Evolutionary conservation across 257 asterid genomes (phyloP), one percentile per base, ranked within the genome.

Genomic region (Ophiorrhiza pumila): DNA sequence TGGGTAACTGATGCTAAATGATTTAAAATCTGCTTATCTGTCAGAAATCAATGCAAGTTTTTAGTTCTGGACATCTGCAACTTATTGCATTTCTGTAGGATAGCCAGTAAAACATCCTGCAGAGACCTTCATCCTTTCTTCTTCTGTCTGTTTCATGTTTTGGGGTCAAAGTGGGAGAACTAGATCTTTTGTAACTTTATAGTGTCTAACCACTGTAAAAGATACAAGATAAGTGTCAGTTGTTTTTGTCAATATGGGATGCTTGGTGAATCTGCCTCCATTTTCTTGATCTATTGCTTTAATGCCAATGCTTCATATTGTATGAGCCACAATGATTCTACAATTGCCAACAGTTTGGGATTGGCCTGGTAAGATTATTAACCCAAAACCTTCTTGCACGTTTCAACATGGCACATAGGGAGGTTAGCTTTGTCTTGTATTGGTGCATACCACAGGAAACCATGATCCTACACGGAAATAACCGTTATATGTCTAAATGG

Each of bases 301-400:
- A 68, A 4, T 20, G 12, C 60, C 46, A 31, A 45, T 66, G 23
- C 41, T 10, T 20, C 0, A 2, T 62, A 15, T 61, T n/a, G n/a
- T n/a, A n/a, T n/a, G n/a, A n/a, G n/a, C n/a, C 25, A 39, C 37
- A 27, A 27, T 12, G 37, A n/a, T 55, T 65, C 29, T 4, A 8
- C 2, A 25, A 42, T 22, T 31, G 37, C 42, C 57, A 63, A 23
- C 34, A 39, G 56, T 50, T 61, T 60, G 12, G 4, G 25, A 56
- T 71, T 62, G 31, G 50, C 61, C 47, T 50, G 39, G 39, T 73
- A 50, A 52, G 42, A 35, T 73, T 45, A 22, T 7, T 27, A 20
- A 53, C 47, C 1, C 39, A 31, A 32, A 50, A 46, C 47, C 29
- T 45, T 58, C 25, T 31, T 50, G 46, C 18, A 35, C 11, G 46